Percentiles rank a stretch among this genome's conserved stretches.
These are phyloP conservation scores for Fistulinella prunicolor DNA, from an alignment of 768 basidiomycete species.

Conservation along the genomic window DNA sequence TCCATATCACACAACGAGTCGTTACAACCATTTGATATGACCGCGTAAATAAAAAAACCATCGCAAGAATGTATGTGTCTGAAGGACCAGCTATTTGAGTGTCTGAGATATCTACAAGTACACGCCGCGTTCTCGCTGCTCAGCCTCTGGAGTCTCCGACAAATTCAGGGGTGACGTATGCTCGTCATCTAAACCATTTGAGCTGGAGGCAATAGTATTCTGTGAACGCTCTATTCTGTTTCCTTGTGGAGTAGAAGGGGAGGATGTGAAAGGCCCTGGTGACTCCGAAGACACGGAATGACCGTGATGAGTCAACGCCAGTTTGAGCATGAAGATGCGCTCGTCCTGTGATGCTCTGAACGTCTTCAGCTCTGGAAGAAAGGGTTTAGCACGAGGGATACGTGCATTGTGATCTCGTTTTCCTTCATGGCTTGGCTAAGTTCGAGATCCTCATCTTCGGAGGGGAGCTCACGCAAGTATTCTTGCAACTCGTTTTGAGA, in stretches of 20 bases:
- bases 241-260: background rate
- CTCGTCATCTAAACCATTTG: conserved; percentile 17
- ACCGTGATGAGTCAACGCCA: conserved; percentile 64
- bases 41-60: background rate
- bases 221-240: background rate
- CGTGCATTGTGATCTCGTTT: conserved; percentile 67
- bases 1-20: background rate
- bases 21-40: background rate
- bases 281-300: conserved; percentile 39
- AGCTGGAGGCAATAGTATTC: conserved; percentile 5
- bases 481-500: conserved; percentile 61
- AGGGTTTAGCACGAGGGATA: conserved; percentile 32
- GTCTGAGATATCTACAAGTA: conserved; percentile 25
- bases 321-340: conserved; percentile 62
- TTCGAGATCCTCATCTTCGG: conserved; percentile 50
- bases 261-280: background rate
- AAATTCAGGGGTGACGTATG: background rate
- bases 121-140: conserved; percentile 18
- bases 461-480: conserved; percentile 37
- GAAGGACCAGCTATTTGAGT: background rate
- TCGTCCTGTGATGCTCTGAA: conserved; percentile 76
- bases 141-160: background rate
- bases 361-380: conserved; percentile 12
- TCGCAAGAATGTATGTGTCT: background rate
- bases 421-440: conserved; percentile 61